A percentile compares a stretch with the other conserved stretches of the same genome.
Conservation (phyloP, 2,329 filamentous ascomycete species). For the Alternaria rosae region DNA sequence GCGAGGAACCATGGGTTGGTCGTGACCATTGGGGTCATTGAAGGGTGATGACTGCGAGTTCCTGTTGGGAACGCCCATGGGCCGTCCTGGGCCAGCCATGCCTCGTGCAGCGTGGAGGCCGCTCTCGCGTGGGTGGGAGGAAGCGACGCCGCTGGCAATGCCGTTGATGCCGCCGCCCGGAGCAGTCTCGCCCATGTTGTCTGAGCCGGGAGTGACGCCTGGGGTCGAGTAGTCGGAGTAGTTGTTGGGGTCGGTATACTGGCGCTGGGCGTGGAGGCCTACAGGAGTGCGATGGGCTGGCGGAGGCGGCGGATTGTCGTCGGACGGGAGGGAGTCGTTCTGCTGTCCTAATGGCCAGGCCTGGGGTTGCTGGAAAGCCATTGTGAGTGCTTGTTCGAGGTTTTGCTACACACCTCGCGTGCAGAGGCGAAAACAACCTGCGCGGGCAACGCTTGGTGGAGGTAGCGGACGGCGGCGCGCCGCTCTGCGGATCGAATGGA, state of each 20-base stretch:
- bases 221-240: constrained; percentile 47
- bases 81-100: constrained; percentile 30
- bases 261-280: constrained; percentile 38
- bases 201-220: constrained; percentile 64
- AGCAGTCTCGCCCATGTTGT: constrained; percentile 71
- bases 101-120: constrained; percentile 68
- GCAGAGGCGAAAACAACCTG: constrained; percentile 9
- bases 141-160: constrained; percentile 69
- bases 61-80: constrained; percentile 33
- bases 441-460: constrained; percentile 8
- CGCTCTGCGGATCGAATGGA: constrained; percentile 17
- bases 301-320: constrained; percentile 45
- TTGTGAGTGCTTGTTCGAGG: constrained; percentile 10
- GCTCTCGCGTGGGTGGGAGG: constrained; percentile 66
- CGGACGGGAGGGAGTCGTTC: constrained; percentile 23
- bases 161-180: constrained; percentile 71
- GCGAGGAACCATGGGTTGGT: constrained; percentile 27
- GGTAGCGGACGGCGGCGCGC: constrained; percentile 17
- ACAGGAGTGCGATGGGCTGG: constrained; percentile 43
- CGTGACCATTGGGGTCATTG: constrained; percentile 35
- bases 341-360: constrained; percentile 35
- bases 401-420: constrained; percentile 13
- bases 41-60: constrained; percentile 35
- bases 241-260: constrained; percentile 37
- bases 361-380: constrained; percentile 32